phyloP scores from a whole-genome alignment of 352 stramenopile species.

The Globisporangium spinosum region DNA sequence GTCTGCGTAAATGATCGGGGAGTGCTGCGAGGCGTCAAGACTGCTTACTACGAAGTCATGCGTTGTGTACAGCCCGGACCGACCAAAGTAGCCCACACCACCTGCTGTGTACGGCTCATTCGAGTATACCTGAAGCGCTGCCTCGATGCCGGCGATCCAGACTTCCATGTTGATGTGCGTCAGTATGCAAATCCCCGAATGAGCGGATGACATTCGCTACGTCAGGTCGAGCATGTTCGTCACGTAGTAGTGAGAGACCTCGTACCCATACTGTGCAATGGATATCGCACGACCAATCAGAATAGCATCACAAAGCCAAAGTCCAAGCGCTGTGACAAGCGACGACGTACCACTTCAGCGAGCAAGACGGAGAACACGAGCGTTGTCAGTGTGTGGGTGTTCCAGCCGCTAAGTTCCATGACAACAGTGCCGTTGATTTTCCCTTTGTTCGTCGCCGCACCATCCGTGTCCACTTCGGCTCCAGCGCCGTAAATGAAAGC shows the following conservation, averaged over 20 bases:
- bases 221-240: constrained; percentile 14
- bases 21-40: neutral
- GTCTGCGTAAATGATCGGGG: constrained; percentile 10
- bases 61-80: constrained; percentile 41
- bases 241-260: constrained; percentile 24
- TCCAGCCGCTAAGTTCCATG: constrained; percentile 19
- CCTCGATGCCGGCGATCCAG: constrained; percentile 38
- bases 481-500: constrained; percentile 23
- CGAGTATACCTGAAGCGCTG: constrained; percentile 30
- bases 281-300: no score
- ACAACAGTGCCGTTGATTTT: constrained; percentile 25
- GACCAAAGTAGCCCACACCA: constrained; percentile 33
- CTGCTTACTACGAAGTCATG: constrained; percentile 29
- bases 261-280: constrained; percentile 26
- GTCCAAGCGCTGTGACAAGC: no score
- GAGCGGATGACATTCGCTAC: constrained; percentile 33
- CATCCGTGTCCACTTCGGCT: constrained; percentile 16
- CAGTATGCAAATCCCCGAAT: constrained; percentile 31
- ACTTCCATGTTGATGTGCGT: constrained; percentile 52
- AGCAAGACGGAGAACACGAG: constrained; percentile 11
- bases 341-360: constrained; percentile 20
- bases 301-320: no score
- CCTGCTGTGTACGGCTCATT: constrained; percentile 43
- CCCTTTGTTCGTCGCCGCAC: constrained; percentile 13
- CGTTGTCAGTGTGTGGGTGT: neutral